Percentiles rank a stretch among this genome's conserved stretches.
These are phyloP conservation scores for Eucalyptus decipiens DNA, from an alignment of 345 rosid genomes.

Conservation along the genomic window DNA sequence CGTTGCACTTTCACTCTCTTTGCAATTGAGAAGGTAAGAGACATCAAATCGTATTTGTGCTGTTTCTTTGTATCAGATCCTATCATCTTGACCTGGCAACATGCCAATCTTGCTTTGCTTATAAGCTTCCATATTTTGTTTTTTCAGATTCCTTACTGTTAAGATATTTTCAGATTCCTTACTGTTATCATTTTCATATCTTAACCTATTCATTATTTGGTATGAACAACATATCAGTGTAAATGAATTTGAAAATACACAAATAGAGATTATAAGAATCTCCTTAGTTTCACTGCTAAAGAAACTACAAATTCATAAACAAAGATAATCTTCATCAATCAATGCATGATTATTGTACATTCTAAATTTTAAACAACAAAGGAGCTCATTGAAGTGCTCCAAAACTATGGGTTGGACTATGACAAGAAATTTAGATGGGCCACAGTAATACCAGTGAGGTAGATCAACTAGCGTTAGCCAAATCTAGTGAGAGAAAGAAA, in stretches of 20 bases:
- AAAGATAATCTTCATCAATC: neutral
- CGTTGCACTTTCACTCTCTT: neutral
- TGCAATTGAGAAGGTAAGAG: neutral
- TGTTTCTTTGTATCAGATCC: neutral
- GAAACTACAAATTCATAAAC: neutral
- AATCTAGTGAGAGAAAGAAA: neutral
- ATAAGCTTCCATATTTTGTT: neutral
- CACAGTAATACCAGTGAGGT: rapidly evolving
- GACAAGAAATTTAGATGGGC: neutral
- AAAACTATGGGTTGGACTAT: neutral
- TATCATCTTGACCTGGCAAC: neutral
- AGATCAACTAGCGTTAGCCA: neutral
- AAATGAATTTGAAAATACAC: too few relatives aligned
- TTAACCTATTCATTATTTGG: neutral
- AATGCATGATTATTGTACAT: neutral
- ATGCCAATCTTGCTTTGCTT: neutral
- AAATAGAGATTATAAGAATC: neutral
- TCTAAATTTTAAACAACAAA: neutral
- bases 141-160: too few relatives aligned
- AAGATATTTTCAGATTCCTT: too few relatives aligned
- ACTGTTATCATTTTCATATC: too few relatives aligned
- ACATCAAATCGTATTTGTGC: neutral
- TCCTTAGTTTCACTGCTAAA: neutral
- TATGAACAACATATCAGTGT: too few relatives aligned
- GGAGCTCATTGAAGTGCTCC: neutral